These are phyloP conservation scores for Debaryomyces udenii DNA, from an alignment of 1,139 yeast genomes.

Conservation along the genomic window DNA sequence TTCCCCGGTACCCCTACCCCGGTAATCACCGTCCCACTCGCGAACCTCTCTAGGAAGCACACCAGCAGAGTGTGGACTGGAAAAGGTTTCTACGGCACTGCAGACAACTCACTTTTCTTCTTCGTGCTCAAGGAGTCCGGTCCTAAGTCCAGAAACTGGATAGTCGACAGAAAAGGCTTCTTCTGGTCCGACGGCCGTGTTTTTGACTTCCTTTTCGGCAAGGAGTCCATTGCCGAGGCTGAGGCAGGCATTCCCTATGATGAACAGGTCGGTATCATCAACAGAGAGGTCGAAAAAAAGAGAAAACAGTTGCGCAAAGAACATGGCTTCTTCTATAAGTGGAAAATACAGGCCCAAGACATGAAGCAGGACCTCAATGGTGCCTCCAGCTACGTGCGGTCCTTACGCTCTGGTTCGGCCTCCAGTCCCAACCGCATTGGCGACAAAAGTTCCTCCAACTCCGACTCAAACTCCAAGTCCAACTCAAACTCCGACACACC, in stretches of 20 bases:
- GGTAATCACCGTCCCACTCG: constrained; percentile 66
- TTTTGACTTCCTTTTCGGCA: constrained; percentile 77
- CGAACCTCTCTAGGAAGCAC: constrained; percentile 56
- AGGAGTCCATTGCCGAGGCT: constrained; percentile 73
- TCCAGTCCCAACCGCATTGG: background rate
- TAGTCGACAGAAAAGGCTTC: constrained; percentile 80
- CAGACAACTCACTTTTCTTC: constrained; percentile 73
- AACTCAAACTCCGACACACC: no score
- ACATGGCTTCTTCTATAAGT: constrained; percentile 45
- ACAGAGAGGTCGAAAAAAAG: constrained; percentile 43
- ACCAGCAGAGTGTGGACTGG: constrained; percentile 80
- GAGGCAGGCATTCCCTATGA: constrained; percentile 78
- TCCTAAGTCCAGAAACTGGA: constrained; percentile 60
- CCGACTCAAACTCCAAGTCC: no score
- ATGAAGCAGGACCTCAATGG: constrained; percentile 33
- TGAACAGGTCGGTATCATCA: constrained; percentile 47
- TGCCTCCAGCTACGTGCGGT: constrained; percentile 23
- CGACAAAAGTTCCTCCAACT: background rate
- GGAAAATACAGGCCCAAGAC: constrained; percentile 42
- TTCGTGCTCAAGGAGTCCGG: constrained; percentile 63
- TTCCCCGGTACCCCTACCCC: constrained; percentile 81
- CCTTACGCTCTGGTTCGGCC: constrained; percentile 9
- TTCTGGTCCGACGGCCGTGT: constrained; percentile 93
- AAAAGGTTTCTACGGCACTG: constrained; percentile 83
- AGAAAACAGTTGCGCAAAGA: constrained; percentile 40